phyloP scores from a whole-genome alignment of 306 rosid species.

The Cucumis sativus region Cucumber_9930_V3 NC_026659.2:1887501-1888000 shows the following conservation, averaged over 20 bases:
- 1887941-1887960: no score
- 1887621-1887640: not conserved
- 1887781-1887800: not conserved
- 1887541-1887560: not conserved
- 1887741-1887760: not conserved
- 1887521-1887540: not conserved
- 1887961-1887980: no score
- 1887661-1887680: not conserved
- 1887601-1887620: not conserved
- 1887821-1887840: not conserved
- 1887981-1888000: no score
- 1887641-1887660: not conserved
- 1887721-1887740: not conserved
- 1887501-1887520: not conserved
- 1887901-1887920: no score
- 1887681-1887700: not conserved
- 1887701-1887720: no score
- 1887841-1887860: not conserved
- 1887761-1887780: not conserved
- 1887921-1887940: no score
- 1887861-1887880: not conserved
- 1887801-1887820: not conserved
- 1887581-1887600: not conserved
- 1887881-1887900: no score
- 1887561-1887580: not conserved